These are phyloP conservation scores for Epichloe aotearoae DNA, from an alignment of 2,329 filamentous ascomycete genomes.

Conservation along the genomic window DNA sequence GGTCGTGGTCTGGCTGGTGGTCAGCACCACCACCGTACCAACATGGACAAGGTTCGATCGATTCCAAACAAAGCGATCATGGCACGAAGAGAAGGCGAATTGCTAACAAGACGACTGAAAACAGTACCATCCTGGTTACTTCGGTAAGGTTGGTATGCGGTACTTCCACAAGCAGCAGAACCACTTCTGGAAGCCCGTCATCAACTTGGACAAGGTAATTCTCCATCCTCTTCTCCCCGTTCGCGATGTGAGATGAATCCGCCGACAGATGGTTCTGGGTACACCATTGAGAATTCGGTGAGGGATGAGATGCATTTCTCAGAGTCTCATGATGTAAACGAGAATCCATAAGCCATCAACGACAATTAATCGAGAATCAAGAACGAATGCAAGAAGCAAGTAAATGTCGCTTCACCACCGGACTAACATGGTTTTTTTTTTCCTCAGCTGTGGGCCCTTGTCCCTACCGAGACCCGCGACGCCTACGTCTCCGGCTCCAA, in stretches of 20 bases:
- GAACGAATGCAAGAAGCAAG: not conserved
- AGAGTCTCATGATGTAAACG: too few relatives aligned
- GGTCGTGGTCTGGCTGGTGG: conserved; percentile 89
- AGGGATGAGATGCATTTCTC: not conserved
- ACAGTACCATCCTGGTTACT: conserved; percentile 97
- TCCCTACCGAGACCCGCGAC: conserved; percentile 85
- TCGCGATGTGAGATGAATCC: not conserved
- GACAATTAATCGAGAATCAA: not conserved
- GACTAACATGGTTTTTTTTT: conserved; percentile 14
- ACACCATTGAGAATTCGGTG: not conserved
- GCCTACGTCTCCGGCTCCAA: conserved; percentile 72
- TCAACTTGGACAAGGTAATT: conserved; percentile 95
- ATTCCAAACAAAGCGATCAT: not conserved
- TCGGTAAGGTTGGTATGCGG: conserved; percentile 91
- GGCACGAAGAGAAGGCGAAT: conserved; percentile 3
- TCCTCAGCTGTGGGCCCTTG: conserved; percentile 78
- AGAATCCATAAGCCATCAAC: too few relatives aligned
- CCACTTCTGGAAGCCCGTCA: conserved; percentile 95
- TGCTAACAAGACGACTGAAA: conserved; percentile 15
- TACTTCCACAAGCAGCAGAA: conserved; percentile 95
- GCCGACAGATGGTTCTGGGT: not conserved
- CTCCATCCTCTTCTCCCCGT: conserved; percentile 3
- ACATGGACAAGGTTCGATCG: conserved; percentile 62
- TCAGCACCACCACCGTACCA: conserved; percentile 67
- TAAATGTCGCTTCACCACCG: not conserved